A percentile compares a stretch with the other conserved stretches of the same genome.
Evolutionary conservation across 2,329 filamentous ascomycete genomes (phyloP).

Genomic region (Herpomyces periplanetae): DNA sequence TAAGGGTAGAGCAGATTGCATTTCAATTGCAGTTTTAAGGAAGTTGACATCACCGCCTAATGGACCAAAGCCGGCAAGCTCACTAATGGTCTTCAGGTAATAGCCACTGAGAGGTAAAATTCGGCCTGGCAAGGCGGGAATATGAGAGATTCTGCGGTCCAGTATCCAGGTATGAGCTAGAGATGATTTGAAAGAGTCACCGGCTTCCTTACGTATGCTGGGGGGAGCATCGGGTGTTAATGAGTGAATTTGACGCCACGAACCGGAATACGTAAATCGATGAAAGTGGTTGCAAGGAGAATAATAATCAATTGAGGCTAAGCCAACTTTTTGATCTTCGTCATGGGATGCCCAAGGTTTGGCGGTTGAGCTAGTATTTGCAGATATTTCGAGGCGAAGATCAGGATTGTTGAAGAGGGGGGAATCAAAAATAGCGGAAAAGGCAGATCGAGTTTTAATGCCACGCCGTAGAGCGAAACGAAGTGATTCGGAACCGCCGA

Average conservation of each 20-base stretch:
- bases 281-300: constrained; percentile 23
- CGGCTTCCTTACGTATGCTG: constrained; percentile 43
- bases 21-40: constrained; percentile 56
- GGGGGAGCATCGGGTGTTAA: constrained; percentile 35
- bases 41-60: constrained; percentile 71
- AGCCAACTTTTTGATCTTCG: constrained; percentile 41
- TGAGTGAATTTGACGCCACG: constrained; percentile 61
- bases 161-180: constrained; percentile 39
- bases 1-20: constrained; percentile 32
- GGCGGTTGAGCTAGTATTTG: constrained; percentile 38
- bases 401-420: constrained; percentile 57
- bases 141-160: constrained; percentile 37
- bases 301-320: constrained; percentile 34
- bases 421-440: constrained; percentile 46
- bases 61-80: constrained; percentile 54
- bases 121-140: too few relatives aligned
- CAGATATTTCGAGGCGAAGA: constrained; percentile 35
- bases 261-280: constrained; percentile 34
- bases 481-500: constrained; percentile 67
- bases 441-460: constrained; percentile 60
- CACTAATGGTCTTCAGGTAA: constrained; percentile 31
- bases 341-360: constrained; percentile 86
- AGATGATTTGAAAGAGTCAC: constrained; percentile 61
- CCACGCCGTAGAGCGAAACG: constrained; percentile 56
- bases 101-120: constrained; percentile 51